Evolutionary conservation across 176 grass and related monocot species (phyloP), one percentile per base, ranked within the genome.

Genomic region (Paspalum notatum): DNA sequence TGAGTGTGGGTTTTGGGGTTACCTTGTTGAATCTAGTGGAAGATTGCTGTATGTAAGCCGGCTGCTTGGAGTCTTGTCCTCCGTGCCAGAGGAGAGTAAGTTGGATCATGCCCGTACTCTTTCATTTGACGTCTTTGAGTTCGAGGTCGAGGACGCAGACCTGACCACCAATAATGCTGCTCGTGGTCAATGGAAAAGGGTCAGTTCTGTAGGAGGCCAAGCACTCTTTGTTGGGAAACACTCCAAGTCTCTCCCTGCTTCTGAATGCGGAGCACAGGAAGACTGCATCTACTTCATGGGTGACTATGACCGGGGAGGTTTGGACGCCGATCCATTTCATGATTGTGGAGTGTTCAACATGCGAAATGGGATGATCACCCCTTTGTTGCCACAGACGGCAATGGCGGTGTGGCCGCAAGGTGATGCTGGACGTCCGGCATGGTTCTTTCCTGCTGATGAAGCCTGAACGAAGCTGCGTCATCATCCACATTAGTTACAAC

Each of bases 201-300:
- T 69, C 8, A 40, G 8, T 18, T 12, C 44, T 24, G 25, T 84
- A 63, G 26, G 53, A 18, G 64, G 53, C 3, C 64, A 77, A 18
- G 53, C 82, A 6, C 66, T 85, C 16, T 85, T 78, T 72, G 22
- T 79, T 65, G 83, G 83, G 16, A 27, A 4, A 10, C 22, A 79
- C 38, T 85, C 83, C n/a, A 85, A 52, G 75, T 79, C 24, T 11
- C 15, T 83, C 1, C 54, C 46, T 65, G 67, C 83, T 12, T 22
- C 1, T 38, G 67, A 85, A 52, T 77, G 44, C 41, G 64, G 74
- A 42, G 66, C 20, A 18, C 20, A 15, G 12, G 40, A 51, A 5
- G 63, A 76, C 15, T 59, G 62, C 41, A 76, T 84, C 40, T 84
- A 84, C 43, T 84, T 84, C 24, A 17, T 68, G 11, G 12, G 40